These are phyloP conservation scores for Saccharomycopsis sp. DNA, from an alignment of 805 yeast genomes.

Conservation along the genomic window DNA sequence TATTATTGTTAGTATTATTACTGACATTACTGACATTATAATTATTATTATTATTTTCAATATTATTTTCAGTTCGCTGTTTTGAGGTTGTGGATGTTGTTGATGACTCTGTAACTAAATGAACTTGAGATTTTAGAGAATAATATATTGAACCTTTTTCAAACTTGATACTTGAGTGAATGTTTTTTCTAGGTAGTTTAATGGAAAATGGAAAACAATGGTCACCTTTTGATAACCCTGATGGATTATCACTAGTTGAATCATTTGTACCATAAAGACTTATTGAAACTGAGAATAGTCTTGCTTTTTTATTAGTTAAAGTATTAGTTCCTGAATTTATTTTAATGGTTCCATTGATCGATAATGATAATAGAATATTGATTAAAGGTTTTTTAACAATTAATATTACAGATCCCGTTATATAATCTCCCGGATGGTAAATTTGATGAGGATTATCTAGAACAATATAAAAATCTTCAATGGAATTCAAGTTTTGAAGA, in stretches of 20 bases:
- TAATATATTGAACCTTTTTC: conserved; percentile 80
- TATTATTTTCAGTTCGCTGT: no score
- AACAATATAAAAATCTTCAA: conserved; percentile 51
- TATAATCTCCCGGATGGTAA: conserved; percentile 73
- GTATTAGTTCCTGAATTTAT: not conserved
- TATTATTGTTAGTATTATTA: conserved; percentile 10
- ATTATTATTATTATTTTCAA: no score
- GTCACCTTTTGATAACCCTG: conserved; percentile 66
- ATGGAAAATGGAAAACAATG: conserved; percentile 83
- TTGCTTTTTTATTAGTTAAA: conserved; percentile 6
- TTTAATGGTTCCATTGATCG: conserved; percentile 15
- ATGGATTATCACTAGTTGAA: no score
- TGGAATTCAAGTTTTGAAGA: conserved; percentile 10
- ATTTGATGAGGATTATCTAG: conserved; percentile 66
- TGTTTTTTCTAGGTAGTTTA: conserved; percentile 62
- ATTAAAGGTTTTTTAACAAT: conserved; percentile 44
- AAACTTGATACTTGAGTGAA: conserved; percentile 67
- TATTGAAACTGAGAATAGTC: conserved; percentile 8
- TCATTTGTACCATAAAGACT: conserved; percentile 9
- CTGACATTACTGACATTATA: no score
- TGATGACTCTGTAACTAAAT: not conserved
- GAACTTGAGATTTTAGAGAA: conserved; percentile 39
- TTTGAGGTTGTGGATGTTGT: not conserved
- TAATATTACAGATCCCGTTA: conserved; percentile 53
- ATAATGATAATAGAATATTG: conserved; percentile 27